Evolutionary conservation across 352 stramenopile genomes (phyloP).

Genomic region (Phytophthora europaea): DNA sequence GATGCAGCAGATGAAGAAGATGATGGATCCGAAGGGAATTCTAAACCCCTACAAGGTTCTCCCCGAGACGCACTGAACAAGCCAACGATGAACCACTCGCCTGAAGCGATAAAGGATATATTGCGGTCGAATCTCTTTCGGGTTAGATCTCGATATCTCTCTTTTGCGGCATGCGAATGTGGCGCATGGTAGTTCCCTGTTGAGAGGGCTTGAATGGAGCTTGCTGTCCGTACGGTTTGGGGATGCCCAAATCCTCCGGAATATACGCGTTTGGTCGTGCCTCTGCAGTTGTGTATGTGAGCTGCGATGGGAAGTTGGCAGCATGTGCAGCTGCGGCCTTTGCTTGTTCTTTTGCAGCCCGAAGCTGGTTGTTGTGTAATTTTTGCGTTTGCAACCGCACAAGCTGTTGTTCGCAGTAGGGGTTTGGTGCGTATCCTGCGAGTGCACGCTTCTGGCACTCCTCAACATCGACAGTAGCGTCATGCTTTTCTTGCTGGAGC

Average conservation of each 20-base stretch:
- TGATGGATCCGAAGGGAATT: slow-evolving; percentile 97
- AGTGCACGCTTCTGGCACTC: slow-evolving; percentile 67
- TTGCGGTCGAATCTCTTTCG: not conserved
- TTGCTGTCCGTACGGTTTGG: slow-evolving; percentile 92
- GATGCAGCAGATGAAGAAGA: slow-evolving; percentile 94
- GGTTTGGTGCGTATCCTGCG: slow-evolving; percentile 77
- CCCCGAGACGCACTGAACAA: slow-evolving; percentile 37
- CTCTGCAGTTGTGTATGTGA: slow-evolving; percentile 91
- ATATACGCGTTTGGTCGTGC: slow-evolving; percentile 95
- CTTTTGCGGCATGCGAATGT: slow-evolving; percentile 90
- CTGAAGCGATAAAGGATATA: slow-evolving; percentile 10
- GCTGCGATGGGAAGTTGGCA: slow-evolving; percentile 72
- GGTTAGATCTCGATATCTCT: slow-evolving; percentile 93
- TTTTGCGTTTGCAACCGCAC: slow-evolving; percentile 67
- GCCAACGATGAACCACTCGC: not conserved
- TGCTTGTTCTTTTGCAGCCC: slow-evolving; percentile 52
- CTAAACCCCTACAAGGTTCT: slow-evolving; percentile 98
- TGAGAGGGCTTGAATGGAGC: slow-evolving; percentile 94
- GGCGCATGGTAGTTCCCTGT: slow-evolving; percentile 91
- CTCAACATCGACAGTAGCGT: slow-evolving; percentile 72
- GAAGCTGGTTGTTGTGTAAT: slow-evolving; percentile 60
- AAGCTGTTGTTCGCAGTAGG: slow-evolving; percentile 83
- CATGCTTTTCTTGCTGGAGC: slow-evolving; percentile 93
- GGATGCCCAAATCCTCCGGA: slow-evolving; percentile 92
- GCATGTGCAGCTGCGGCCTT: slow-evolving; percentile 54